phyloP scores from a whole-genome alignment of 345 rosid genomes.

The Cardamine occulta region DNA sequence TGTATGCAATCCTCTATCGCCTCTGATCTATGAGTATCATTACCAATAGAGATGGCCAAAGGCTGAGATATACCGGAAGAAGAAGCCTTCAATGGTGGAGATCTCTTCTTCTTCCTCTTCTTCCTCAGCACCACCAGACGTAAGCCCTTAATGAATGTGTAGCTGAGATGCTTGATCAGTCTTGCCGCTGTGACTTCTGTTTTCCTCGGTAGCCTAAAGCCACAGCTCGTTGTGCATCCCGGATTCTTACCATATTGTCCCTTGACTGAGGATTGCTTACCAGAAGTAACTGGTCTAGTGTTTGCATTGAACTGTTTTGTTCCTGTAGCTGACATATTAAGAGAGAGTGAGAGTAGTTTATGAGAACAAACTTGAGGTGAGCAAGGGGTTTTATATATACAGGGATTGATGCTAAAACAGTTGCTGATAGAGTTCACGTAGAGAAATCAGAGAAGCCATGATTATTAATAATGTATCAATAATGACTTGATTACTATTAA shows the following conservation, averaged over 20 bases:
- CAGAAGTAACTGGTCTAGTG: slow-evolving; percentile 32
- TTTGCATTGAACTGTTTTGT: slow-evolving; percentile 33
- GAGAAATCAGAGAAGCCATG: slow-evolving; percentile 25
- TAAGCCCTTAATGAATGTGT: slow-evolving; percentile 51
- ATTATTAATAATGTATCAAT: slow-evolving; percentile 38
- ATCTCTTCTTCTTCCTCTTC: slow-evolving; percentile 47
- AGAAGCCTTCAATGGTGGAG: slow-evolving; percentile 44
- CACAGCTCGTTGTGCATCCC: slow-evolving; percentile 48
- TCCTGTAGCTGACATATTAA: slow-evolving; percentile 47
- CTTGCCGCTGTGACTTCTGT: slow-evolving; percentile 51
- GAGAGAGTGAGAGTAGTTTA: slow-evolving; percentile 9
- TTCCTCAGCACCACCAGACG: slow-evolving; percentile 46
- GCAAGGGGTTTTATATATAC: slow-evolving; percentile 1
- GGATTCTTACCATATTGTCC: slow-evolving; percentile 30
- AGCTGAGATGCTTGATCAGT: slow-evolving; percentile 54
- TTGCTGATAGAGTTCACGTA: slow-evolving; percentile 26
- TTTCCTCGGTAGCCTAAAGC: slow-evolving; percentile 55
- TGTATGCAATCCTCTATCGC: slow-evolving; percentile 85
- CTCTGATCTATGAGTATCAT: slow-evolving; percentile 62
- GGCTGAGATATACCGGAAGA: slow-evolving; percentile 52
- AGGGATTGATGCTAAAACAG: slow-evolving; percentile 1
- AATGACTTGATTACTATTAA: slow-evolving; percentile 31
- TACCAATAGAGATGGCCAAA: slow-evolving; percentile 39
- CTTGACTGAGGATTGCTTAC: slow-evolving; percentile 26
- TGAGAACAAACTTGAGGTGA: slow-evolving; percentile 19